Evolutionary conservation across 1,139 yeast species (phyloP).

Genomic region (Hyphopichia fennica): DNA sequence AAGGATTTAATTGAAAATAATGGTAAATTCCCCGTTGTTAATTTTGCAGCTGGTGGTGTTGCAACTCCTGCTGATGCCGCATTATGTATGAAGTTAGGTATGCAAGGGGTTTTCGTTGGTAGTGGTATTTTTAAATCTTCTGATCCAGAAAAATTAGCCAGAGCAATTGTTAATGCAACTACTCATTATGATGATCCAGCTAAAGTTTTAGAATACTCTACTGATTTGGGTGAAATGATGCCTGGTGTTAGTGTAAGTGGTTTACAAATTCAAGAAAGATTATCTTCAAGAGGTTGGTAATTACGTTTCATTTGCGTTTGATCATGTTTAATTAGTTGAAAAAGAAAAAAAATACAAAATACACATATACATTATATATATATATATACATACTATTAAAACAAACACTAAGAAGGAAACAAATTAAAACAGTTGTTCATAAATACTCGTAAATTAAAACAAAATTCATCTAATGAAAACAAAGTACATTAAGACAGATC

Average conservation of each 20-base stretch:
- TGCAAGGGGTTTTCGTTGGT: slow-evolving; percentile 91
- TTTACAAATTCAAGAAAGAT: slow-evolving; percentile 47
- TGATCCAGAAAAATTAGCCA: slow-evolving; percentile 75
- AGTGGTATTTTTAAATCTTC: slow-evolving; percentile 80
- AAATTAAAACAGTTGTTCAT: too few relatives aligned
- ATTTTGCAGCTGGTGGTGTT: slow-evolving; percentile 89
- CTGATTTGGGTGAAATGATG: slow-evolving; percentile 78
- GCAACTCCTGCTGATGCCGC: slow-evolving; percentile 93
- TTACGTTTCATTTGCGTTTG: neutral
- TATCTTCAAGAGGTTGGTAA: slow-evolving; percentile 57
- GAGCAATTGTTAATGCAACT: slow-evolving; percentile 79
- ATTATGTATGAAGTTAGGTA: slow-evolving; percentile 85
- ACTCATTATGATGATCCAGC: slow-evolving; percentile 69
- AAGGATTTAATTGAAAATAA: slow-evolving; percentile 49
- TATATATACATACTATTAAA: neutral
- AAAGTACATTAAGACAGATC: neutral
- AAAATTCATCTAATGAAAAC: neutral
- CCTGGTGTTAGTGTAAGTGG: slow-evolving; percentile 62
- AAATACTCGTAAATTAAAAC: neutral
- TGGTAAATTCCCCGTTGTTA: slow-evolving; percentile 79
- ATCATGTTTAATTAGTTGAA: neutral
- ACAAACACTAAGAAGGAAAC: neutral
- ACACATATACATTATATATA: neutral
- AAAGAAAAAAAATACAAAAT: neutral
- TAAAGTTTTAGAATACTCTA: slow-evolving; percentile 67